These are phyloP conservation scores for Beta lomatogona DNA, from an alignment of 179 eudicot species.

Conservation along the genomic window DNA sequence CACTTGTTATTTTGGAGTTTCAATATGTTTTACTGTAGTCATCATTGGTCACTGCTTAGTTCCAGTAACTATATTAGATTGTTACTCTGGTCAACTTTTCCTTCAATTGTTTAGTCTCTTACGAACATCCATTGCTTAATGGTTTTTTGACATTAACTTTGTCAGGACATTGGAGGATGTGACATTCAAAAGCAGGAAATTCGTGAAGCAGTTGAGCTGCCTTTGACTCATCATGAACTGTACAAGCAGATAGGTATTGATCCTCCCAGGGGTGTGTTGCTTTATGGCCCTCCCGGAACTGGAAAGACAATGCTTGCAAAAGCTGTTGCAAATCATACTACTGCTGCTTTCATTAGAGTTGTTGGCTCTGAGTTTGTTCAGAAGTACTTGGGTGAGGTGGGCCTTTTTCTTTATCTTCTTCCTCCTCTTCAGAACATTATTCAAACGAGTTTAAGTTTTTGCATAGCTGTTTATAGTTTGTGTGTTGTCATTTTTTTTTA, in stretches of 20 bases:
- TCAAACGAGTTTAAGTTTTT: neutral
- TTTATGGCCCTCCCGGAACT: slow-evolving; percentile 98
- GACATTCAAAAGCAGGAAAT: slow-evolving; percentile 99
- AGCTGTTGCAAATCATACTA: slow-evolving; percentile 93
- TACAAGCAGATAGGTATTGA: slow-evolving; percentile 96
- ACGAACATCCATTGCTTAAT: neutral
- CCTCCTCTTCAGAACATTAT: neutral
- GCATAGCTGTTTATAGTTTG: neutral
- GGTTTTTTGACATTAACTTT: slow-evolving; percentile 12
- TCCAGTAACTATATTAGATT: neutral
- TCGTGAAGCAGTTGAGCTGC: slow-evolving; percentile 96
- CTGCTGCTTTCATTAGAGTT: slow-evolving; percentile 93
- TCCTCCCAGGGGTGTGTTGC: slow-evolving; percentile 97
- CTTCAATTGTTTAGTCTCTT: neutral
- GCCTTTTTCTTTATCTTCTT: neutral
- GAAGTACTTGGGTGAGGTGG: slow-evolving; percentile 94
- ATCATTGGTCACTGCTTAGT: neutral
- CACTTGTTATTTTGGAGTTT: neutral
- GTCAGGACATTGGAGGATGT: slow-evolving; percentile 95
- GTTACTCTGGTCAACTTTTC: neutral
- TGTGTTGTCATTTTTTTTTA: neutral
- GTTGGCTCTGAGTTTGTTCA: slow-evolving; percentile 98
- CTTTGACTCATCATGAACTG: slow-evolving; percentile 93
- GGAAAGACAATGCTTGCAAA: slow-evolving; percentile 98
- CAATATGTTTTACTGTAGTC: neutral